Percentiles rank a stretch among this genome's conserved stretches.
Evolutionary conservation across 2,329 filamentous ascomycete species (phyloP).

Genomic region (Cladosporium sp.): DNA sequence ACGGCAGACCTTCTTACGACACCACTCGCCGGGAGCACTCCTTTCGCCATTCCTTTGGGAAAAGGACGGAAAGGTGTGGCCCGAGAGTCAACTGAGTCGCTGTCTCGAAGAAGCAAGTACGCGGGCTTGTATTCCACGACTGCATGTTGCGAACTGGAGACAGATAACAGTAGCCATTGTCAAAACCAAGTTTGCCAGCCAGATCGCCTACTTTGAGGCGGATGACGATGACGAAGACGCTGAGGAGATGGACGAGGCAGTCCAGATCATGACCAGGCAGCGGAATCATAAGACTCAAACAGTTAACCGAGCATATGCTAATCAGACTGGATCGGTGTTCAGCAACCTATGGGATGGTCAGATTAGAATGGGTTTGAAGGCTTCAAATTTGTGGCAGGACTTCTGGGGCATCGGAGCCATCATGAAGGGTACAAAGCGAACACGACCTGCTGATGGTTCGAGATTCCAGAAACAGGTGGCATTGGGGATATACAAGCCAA

Average conservation of each 20-base stretch:
- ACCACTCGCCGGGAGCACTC: conserved; percentile 4
- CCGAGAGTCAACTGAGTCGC: conserved; percentile 9
- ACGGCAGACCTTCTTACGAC: conserved; percentile 15
- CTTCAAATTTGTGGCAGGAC: conserved; percentile 15
- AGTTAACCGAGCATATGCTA: conserved; percentile 15
- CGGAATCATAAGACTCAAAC: conserved; percentile 16
- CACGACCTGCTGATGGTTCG: neutral
- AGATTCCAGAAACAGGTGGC: conserved; percentile 13
- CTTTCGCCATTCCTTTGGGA: conserved; percentile 16
- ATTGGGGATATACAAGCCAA: conserved; percentile 11
- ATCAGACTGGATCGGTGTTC: conserved; percentile 11
- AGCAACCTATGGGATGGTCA: conserved; percentile 16
- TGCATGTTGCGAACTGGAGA: conserved; percentile 14
- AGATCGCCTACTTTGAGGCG: conserved; percentile 13
- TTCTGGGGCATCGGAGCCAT: conserved; percentile 14
- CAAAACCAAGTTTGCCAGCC: conserved; percentile 16
- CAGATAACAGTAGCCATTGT: conserved; percentile 17
- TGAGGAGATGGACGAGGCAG: neutral
- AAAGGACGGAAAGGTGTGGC: conserved; percentile 15
- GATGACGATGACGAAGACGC: conserved; percentile 6
- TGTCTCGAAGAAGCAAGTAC: conserved; percentile 10
- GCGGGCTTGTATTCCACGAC: conserved; percentile 8
- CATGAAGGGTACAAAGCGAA: conserved; percentile 6
- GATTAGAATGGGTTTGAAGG: conserved; percentile 10
- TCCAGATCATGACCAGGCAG: conserved; percentile 13